These are phyloP conservation scores for Chondrostereum purpureum DNA, from an alignment of 1,284 basidiomycete species.

Conservation along the genomic window DNA sequence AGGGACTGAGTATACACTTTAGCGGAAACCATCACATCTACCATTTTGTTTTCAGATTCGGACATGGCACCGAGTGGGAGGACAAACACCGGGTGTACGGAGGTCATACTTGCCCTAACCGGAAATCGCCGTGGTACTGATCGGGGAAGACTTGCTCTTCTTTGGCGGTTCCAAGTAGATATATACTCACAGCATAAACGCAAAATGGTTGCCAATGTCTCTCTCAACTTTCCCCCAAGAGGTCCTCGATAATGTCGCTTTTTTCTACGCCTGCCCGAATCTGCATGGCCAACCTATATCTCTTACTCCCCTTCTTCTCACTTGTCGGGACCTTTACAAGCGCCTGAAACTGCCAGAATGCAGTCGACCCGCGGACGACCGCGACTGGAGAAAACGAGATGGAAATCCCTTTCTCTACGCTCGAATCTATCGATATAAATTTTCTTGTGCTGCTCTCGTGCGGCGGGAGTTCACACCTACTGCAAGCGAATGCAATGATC, in stretches of 20 bases:
- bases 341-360: slow-evolving; percentile 25
- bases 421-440: slow-evolving; percentile 50
- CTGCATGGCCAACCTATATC: slow-evolving; percentile 34
- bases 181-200: background rate
- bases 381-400: background rate
- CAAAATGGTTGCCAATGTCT: background rate
- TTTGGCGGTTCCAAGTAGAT: background rate
- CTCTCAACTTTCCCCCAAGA: slow-evolving; percentile 46
- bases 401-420: slow-evolving; percentile 47
- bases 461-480: slow-evolving; percentile 43
- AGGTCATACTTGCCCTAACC: too few species aligned
- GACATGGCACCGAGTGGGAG: too few species aligned
- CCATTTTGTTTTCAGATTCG: too few species aligned
- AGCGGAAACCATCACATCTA: too few species aligned
- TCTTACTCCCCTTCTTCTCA: slow-evolving; percentile 43
- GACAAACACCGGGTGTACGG: too few species aligned
- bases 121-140: background rate
- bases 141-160: background rate
- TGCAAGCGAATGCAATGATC: slow-evolving; percentile 31
- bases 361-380: background rate
- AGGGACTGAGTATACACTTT: too few species aligned
- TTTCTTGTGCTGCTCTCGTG: slow-evolving; percentile 48
- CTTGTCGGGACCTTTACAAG: slow-evolving; percentile 38
- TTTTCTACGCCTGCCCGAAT: slow-evolving; percentile 35
- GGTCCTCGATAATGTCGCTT: slow-evolving; percentile 51